phyloP scores from a whole-genome alignment of 768 basidiomycete genomes.

The Tricholoma hemisulphureum region DNA sequence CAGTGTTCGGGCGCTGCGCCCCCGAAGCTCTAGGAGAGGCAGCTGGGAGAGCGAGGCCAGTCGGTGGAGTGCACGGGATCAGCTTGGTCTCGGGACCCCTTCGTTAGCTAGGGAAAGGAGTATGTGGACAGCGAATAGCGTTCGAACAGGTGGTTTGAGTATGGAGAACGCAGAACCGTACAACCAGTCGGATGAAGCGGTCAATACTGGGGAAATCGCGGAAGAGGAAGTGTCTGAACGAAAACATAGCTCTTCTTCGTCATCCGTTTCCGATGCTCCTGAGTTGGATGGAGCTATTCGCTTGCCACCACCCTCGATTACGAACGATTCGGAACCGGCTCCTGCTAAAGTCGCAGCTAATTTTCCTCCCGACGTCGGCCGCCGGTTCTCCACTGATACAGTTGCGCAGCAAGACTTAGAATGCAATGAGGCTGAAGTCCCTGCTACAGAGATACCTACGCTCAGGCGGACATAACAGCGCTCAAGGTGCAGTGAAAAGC shows the following conservation, averaged over 20 bases:
- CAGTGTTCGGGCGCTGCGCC: conserved; percentile 85
- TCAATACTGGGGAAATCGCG: conserved; percentile 19
- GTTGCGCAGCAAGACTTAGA: neutral
- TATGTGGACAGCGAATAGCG: conserved; percentile 59
- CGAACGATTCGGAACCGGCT: neutral
- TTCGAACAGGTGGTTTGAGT: conserved; percentile 56
- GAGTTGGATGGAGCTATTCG: neutral
- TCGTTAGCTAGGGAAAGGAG: conserved; percentile 53
- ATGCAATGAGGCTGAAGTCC: neutral
- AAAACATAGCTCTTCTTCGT: neutral
- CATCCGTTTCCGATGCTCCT: neutral
- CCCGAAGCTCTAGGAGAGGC: conserved; percentile 79
- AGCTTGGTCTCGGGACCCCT: conserved; percentile 44
- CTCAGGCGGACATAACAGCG: neutral
- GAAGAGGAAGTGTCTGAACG: neutral
- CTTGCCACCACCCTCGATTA: neutral
- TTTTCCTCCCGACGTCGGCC: neutral
- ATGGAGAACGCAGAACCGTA: conserved; percentile 41
- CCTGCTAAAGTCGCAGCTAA: neutral
- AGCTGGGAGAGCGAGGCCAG: conserved; percentile 93
- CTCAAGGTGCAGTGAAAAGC: neutral
- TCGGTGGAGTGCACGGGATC: conserved; percentile 79
- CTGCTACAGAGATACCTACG: neutral
- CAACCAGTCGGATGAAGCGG: conserved; percentile 25
- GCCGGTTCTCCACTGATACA: conserved; percentile 14